Base-by-base conservation (phyloP, 306 rosid species). In the Cucurbita moschata region DNA sequence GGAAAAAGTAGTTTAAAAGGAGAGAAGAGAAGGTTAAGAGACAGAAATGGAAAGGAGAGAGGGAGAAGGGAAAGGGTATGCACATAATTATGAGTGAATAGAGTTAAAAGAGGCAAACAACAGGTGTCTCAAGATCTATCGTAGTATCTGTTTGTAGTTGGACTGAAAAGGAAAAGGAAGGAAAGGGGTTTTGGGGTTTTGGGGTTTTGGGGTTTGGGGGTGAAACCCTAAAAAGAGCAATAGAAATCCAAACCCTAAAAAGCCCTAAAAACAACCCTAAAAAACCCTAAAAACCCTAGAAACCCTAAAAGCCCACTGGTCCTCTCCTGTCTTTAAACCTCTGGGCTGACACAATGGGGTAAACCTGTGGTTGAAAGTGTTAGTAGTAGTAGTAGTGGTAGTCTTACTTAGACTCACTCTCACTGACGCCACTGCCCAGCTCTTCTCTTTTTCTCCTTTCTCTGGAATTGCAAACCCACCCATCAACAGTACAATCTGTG, bases 211-310 rank as follows among this genome's bases (percentile, higher is more conserved):
- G 30, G 30, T 67, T 86, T 81, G 82, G 76, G 88, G 87, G 94
- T 80, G 90, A 82, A 86, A 81, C 86, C 89, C 94, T 85, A 92
- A 83, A 87, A 83, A 78, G 86, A 83, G 89, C 73, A 76, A 81
- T 55, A 51, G 15, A 51, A 51, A 51, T 26, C 26, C 26, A 26
- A 26, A 26, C 26, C 26, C 26, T 26, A 26, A 26, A 26, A 26
- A 26, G 1, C 26, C 26, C 26, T 26, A 26, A 26, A 26, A 26
- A 26, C 1, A 26, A 26, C 50, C 50, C 11, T 5, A 46, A 6
- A 9, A 9, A 26, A 26, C 26, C 19, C 35, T 46, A 14, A 49
- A 75, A 26, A 0, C 55, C 72, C 79, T 44, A 46, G 1, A 9
- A 26, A 2, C 26, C 19, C 35, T 46, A 14, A 49, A 75, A 19